phyloP scores from a whole-genome alignment of 495 filamentous ascomycete species.

The Saxophila tyrrhenica region DNA sequence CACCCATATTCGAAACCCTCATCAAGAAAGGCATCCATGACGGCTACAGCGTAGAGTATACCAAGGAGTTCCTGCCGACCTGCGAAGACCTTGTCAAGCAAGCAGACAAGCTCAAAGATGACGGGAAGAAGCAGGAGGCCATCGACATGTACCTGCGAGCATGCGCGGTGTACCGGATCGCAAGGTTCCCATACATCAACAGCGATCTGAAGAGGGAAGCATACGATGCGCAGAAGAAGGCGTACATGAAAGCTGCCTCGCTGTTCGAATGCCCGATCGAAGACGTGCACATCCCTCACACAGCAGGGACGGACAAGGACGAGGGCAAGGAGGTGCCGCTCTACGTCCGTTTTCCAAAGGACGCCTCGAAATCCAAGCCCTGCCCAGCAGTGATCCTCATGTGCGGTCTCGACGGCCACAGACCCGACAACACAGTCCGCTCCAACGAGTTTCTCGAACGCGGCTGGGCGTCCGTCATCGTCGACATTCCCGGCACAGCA shows the following conservation, averaged over 20 bases:
- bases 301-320: slow-evolving; percentile 30
- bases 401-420: slow-evolving; percentile 65
- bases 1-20: slow-evolving; percentile 52
- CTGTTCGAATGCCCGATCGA: slow-evolving; percentile 43
- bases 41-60: slow-evolving; percentile 50
- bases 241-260: slow-evolving; percentile 47
- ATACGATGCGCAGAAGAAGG: slow-evolving; percentile 55
- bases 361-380: slow-evolving; percentile 29
- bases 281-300: slow-evolving; percentile 50
- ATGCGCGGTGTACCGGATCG: slow-evolving; percentile 57
- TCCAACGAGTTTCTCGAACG: slow-evolving; percentile 49
- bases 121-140: slow-evolving; percentile 34
- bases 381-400: slow-evolving; percentile 54
- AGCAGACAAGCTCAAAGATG: slow-evolving; percentile 34
- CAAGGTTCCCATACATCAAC: slow-evolving; percentile 62
- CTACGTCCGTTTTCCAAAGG: slow-evolving; percentile 47
- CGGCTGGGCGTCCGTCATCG: slow-evolving; percentile 55
- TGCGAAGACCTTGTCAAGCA: slow-evolving; percentile 39
- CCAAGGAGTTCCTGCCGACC: slow-evolving; percentile 47
- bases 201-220: slow-evolving; percentile 40
- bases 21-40: slow-evolving; percentile 53
- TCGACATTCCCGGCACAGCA: slow-evolving; percentile 66
- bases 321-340: slow-evolving; percentile 49
- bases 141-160: slow-evolving; percentile 55
- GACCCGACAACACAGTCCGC: slow-evolving; percentile 60